Conservation (phyloP, 2,329 filamentous ascomycete genomes). For the Nemania abortiva region DNA sequence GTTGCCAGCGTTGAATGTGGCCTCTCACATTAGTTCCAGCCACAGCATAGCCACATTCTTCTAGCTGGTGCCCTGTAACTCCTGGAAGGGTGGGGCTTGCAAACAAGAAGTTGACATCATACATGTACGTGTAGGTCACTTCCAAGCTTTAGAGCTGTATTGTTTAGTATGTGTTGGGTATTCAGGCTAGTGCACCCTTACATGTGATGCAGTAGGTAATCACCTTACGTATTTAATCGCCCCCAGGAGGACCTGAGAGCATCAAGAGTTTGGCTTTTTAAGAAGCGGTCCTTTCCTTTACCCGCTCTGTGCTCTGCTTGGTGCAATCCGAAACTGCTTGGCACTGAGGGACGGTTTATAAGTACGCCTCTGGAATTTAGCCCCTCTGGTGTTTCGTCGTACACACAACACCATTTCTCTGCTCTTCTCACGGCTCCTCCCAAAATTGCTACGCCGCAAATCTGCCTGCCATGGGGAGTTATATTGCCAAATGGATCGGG, state of each 20-base stretch:
- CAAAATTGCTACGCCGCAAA: constrained; percentile 1
- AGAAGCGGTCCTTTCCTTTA: background rate
- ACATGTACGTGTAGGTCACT: constrained; percentile 9
- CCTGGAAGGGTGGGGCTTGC: background rate
- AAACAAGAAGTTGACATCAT: constrained; percentile 27
- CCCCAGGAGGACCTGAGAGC: background rate
- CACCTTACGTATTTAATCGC: background rate
- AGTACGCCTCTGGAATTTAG: constrained; percentile 9
- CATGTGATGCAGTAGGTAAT: background rate
- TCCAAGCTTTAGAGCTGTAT: constrained; percentile 28
- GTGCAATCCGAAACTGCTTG: constrained; percentile 23
- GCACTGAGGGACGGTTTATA: constrained; percentile 4
- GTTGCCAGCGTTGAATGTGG: background rate
- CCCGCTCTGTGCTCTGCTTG: constrained; percentile 4
- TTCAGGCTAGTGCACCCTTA: background rate
- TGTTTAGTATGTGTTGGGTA: background rate
- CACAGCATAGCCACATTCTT: constrained; percentile 23
- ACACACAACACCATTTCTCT: constrained; percentile 8
- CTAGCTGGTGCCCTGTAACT: constrained; percentile 1
- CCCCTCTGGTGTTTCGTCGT: background rate
- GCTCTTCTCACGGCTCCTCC: background rate
- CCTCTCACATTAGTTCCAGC: background rate
- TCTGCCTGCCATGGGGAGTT: constrained; percentile 28
- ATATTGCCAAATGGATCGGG: constrained; percentile 38
- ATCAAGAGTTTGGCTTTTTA: background rate